These are phyloP conservation scores for Daedalea quercina DNA, from an alignment of 768 basidiomycete species.

Conservation along the genomic window DNA sequence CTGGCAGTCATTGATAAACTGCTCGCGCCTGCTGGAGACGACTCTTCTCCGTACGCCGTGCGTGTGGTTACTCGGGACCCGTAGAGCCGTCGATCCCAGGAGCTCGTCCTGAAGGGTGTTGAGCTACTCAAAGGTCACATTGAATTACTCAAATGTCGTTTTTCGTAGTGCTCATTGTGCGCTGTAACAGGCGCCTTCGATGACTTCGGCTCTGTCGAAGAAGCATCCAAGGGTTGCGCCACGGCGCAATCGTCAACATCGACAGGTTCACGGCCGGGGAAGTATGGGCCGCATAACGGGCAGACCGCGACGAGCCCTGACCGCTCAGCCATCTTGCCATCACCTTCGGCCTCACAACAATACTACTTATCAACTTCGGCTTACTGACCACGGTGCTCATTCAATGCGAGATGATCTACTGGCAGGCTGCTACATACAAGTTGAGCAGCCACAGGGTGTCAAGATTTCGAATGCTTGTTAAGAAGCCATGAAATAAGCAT, in stretches of 20 bases:
- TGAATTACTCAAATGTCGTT: not conserved
- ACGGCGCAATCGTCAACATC: too few species aligned
- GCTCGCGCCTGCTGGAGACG: slow-evolving; percentile 26
- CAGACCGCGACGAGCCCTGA: slow-evolving; percentile 61
- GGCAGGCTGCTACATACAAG: too few species aligned
- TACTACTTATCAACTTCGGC: not conserved
- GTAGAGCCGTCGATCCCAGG: slow-evolving; percentile 25
- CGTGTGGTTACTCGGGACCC: slow-evolving; percentile 34
- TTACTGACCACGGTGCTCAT: not conserved
- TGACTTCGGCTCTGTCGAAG: too few species aligned
- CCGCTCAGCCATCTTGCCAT: slow-evolving; percentile 56
- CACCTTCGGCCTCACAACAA: not conserved
- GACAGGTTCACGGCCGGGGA: too few species aligned
- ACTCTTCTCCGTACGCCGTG: slow-evolving; percentile 33
- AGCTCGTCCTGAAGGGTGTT: slow-evolving; percentile 28
- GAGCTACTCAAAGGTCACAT: slow-evolving; percentile 27
- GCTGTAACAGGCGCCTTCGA: not conserved
- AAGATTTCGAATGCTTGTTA: too few species aligned
- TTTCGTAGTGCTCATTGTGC: not conserved
- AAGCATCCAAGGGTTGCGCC: too few species aligned
- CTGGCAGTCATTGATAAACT: slow-evolving; percentile 31
- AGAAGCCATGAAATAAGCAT: too few species aligned
- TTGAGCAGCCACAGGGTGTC: too few species aligned
- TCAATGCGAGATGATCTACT: too few species aligned
- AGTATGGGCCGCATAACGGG: too few species aligned